Evolutionary conservation across 2,329 filamentous ascomycete genomes (phyloP).

Genomic region (Ophiostoma australiae): DNA sequence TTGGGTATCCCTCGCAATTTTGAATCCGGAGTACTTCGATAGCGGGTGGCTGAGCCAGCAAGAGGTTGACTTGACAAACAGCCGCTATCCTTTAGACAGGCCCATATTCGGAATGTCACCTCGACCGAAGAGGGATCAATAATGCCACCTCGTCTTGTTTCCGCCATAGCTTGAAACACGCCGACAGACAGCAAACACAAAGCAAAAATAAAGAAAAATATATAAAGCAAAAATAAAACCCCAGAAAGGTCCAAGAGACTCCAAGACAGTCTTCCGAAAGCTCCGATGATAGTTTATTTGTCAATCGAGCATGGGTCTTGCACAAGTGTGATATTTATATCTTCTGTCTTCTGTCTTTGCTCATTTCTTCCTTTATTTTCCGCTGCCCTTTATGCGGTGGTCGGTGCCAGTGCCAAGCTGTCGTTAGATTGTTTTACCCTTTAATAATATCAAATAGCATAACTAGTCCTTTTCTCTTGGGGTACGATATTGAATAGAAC

Average conservation of each 20-base stretch:
- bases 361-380: background rate
- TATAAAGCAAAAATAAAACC: no score
- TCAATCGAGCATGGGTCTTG: background rate
- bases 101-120: background rate
- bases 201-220: background rate
- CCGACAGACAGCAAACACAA: background rate
- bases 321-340: background rate
- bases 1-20: background rate
- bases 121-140: background rate
- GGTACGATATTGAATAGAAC: no score
- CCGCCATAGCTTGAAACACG: background rate
- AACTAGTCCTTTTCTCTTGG: no score
- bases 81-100: background rate
- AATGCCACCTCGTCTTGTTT: slow-evolving; percentile 9
- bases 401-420: background rate
- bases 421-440: background rate
- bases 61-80: background rate
- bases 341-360: background rate
- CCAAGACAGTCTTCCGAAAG: background rate
- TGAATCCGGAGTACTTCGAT: background rate
- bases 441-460: background rate
- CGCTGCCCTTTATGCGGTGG: background rate
- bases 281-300: background rate
- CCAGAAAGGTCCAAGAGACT: background rate
- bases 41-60: slow-evolving; percentile 9